phyloP scores from a whole-genome alignment of 306 rosid species.

The Dalbergia oliveri region DNA sequence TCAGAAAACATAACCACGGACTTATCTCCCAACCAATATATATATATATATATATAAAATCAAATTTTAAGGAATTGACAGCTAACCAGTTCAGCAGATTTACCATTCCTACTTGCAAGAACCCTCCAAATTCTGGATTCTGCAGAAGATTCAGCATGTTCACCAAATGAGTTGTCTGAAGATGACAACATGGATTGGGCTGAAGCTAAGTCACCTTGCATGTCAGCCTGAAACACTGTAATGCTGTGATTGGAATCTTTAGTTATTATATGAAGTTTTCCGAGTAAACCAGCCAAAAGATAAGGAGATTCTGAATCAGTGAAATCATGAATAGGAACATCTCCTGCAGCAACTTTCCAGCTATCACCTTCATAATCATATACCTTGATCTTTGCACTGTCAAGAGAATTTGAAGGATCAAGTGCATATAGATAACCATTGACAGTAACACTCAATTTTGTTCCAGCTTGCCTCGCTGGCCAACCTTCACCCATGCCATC shows the following conservation, averaged over 20 bases:
- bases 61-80: slow-evolving; percentile 53
- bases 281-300: slow-evolving; percentile 59
- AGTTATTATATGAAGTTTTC: slow-evolving; percentile 58
- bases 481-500: slow-evolving; percentile 60
- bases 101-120: slow-evolving; percentile 38
- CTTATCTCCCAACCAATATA: too few relatives aligned
- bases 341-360: slow-evolving; percentile 60
- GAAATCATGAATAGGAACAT: slow-evolving; percentile 56
- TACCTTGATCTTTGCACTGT: slow-evolving; percentile 53
- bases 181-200: slow-evolving; percentile 31
- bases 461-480: slow-evolving; percentile 67
- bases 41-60: slow-evolving; percentile 14
- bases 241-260: slow-evolving; percentile 59
- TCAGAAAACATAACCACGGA: too few relatives aligned
- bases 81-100: slow-evolving; percentile 45
- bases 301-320: slow-evolving; percentile 57
- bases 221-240: slow-evolving; percentile 52
- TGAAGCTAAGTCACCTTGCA: slow-evolving; percentile 47
- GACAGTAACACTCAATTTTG: slow-evolving; percentile 51
- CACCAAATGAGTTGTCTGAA: slow-evolving; percentile 36
- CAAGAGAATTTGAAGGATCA: slow-evolving; percentile 56
- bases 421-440: slow-evolving; percentile 53
- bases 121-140: slow-evolving; percentile 34
- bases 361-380: slow-evolving; percentile 56
- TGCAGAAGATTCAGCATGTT: slow-evolving; percentile 43